phyloP scores from a whole-genome alignment of 805 yeast genomes.

The Metschnikowia corniflorae region DNA sequence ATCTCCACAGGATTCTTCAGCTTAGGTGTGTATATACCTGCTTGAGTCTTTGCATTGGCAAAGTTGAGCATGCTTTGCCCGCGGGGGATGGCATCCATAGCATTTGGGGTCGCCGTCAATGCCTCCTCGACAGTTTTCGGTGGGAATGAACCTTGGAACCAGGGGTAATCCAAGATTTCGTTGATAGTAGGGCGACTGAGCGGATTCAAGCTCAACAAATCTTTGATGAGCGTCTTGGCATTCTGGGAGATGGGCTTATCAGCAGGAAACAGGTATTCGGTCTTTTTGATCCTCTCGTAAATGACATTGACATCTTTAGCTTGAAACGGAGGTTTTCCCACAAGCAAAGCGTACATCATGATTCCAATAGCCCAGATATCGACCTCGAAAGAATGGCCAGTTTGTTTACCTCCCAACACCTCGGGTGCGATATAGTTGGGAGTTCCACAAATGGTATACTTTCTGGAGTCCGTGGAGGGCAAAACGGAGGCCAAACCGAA shows the following conservation, averaged over 20 bases:
- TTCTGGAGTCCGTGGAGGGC: slow-evolving; percentile 62
- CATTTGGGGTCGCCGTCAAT: slow-evolving; percentile 59
- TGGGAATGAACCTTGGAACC: slow-evolving; percentile 90
- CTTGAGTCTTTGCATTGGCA: slow-evolving; percentile 56
- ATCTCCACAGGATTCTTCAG: slow-evolving; percentile 65
- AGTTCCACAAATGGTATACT: slow-evolving; percentile 95
- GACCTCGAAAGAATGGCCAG: slow-evolving; percentile 91
- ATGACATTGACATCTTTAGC: slow-evolving; percentile 90
- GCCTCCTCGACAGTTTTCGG: slow-evolving; percentile 58
- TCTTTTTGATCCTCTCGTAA: slow-evolving; percentile 84
- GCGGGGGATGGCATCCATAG: slow-evolving; percentile 48
- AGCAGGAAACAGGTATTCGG: slow-evolving; percentile 76
- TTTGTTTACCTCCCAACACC: slow-evolving; percentile 79
- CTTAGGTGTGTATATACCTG: slow-evolving; percentile 57
- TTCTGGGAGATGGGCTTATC: slow-evolving; percentile 64
- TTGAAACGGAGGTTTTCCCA: slow-evolving; percentile 98
- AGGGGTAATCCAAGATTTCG: slow-evolving; percentile 74
- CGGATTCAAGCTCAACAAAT: slow-evolving; percentile 76
- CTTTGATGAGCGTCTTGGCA: slow-evolving; percentile 69
- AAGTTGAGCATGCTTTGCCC: slow-evolving; percentile 67
- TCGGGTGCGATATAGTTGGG: slow-evolving; percentile 99
- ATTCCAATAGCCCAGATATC: slow-evolving; percentile 98
- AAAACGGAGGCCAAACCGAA: slow-evolving; percentile 98
- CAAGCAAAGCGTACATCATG: slow-evolving; percentile 87
- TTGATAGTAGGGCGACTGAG: slow-evolving; percentile 74